Conservation (phyloP, 2,329 filamentous ascomycete genomes). For the Talaromyces atroroseus region DNA sequence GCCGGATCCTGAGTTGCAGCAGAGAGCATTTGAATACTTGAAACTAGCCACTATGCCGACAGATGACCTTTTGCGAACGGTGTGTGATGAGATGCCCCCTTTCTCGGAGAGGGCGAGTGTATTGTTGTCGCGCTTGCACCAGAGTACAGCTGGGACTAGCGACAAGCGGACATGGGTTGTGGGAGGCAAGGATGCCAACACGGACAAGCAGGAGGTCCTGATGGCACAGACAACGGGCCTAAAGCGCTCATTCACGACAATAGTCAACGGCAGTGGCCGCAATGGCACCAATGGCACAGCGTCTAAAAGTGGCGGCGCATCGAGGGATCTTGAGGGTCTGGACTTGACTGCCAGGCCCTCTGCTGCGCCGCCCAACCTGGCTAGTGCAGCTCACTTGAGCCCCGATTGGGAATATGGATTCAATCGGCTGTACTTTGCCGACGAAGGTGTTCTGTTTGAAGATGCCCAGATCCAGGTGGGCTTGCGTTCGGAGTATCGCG, state of each 20-base stretch:
- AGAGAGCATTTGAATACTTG: constrained; percentile 92
- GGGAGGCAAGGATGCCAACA: constrained; percentile 91
- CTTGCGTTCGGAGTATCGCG: constrained; percentile 86
- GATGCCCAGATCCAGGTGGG: constrained; percentile 92
- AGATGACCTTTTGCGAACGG: constrained; percentile 84
- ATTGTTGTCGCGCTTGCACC: constrained; percentile 82
- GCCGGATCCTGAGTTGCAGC: constrained; percentile 89
- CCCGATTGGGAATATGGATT: constrained; percentile 93
- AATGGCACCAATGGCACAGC: constrained; percentile 23
- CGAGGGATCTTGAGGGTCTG: constrained; percentile 71
- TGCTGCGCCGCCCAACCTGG: constrained; percentile 65
- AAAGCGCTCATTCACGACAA: constrained; percentile 73
- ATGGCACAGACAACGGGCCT: constrained; percentile 76
- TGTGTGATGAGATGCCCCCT: constrained; percentile 98
- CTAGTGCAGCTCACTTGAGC: constrained; percentile 84
- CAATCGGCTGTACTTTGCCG: constrained; percentile 69
- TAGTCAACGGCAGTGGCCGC: constrained; percentile 36
- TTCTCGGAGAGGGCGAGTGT: constrained; percentile 94
- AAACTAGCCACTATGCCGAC: constrained; percentile 77
- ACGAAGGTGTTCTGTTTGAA: constrained; percentile 89
- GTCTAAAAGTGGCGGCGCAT: constrained; percentile 37
- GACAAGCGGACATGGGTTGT: constrained; percentile 97
- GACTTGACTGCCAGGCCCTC: constrained; percentile 63
- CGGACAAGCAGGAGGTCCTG: constrained; percentile 70
- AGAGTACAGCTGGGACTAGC: constrained; percentile 86